Evolutionary conservation across 768 basidiomycete species (phyloP), one percentile per base, ranked within the genome.

Genomic region (Exsudoporus frostii): DNA sequence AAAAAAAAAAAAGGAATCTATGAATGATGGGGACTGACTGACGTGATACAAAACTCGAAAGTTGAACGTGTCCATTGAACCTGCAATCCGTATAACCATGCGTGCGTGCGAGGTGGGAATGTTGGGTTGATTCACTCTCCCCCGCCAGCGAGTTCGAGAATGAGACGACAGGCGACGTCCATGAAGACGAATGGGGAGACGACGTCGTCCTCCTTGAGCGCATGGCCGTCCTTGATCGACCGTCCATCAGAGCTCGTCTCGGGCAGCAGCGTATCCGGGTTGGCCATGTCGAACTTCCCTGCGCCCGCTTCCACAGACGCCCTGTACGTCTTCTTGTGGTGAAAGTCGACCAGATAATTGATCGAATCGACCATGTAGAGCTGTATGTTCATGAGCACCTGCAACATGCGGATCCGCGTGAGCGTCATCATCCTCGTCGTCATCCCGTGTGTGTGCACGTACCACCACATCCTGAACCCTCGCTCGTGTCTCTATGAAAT

Each of bases 271-370:
- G 43, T 56, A 17, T 73, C 70, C 15, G 45, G 62, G 15, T 71
- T 63, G 1, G 71, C 75, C 77, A 85, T 85, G 62, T 89, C 89
- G 60, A 84, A 92, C 56, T 79, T 85, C 17, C 81, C 85, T 17
- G 87, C 85, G 7, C 77, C 87, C 0, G 81, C 76, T 37, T 86
- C 83, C 13, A 76, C 76, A 2, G 82, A 83, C 7, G 90, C 91
- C 59, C 76, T 80, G 71, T 98, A 97, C 47, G 93, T 90, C 67
- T 92, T 94, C 70, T 97, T 92, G 75, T 98, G 95, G 62, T 97
- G 88, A 73, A 99, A 99, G 68, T 98, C 96, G 51, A 99, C 97
- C 27, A 99, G 81, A 72, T 98, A 98, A 73, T 98, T 98, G 69
- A 86, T 85, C 22, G 86, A 85, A 67, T 99, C 96, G 19, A 99